phyloP scores from a whole-genome alignment of 2,329 filamentous ascomycete genomes.

The Trichophyton rubrum region DNA sequence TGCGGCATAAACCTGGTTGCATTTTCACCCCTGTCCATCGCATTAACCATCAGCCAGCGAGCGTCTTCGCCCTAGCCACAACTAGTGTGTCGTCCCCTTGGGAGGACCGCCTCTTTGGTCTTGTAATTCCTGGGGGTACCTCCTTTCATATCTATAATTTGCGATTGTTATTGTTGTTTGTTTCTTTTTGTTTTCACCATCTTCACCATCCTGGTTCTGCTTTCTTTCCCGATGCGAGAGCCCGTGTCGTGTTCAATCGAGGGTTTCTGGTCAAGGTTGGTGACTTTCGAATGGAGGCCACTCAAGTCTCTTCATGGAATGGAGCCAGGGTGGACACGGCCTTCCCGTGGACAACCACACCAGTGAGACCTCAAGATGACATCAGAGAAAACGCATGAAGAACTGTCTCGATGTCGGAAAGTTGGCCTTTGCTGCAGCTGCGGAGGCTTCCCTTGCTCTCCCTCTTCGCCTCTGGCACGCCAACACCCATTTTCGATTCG shows the following conservation, averaged over 20 bases:
- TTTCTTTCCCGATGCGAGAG: too few species aligned
- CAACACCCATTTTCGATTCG: neutral
- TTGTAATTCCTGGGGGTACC: too few species aligned
- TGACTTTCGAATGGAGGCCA: neutral
- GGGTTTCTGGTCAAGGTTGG: neutral
- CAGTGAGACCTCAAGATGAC: neutral
- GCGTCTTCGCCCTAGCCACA: neutral
- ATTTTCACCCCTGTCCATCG: neutral
- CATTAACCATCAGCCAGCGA: neutral
- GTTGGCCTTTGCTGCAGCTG: neutral
- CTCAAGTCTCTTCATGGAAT: neutral
- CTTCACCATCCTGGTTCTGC: too few species aligned
- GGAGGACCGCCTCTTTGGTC: neutral
- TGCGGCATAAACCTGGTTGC: neutral
- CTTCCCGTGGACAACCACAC: constrained; percentile 6
- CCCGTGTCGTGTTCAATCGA: neutral
- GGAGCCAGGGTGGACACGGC: constrained; percentile 2
- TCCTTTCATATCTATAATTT: neutral
- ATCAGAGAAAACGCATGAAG: neutral
- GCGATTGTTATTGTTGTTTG: too few species aligned
- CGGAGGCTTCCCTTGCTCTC: too few species aligned
- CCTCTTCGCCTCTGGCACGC: too few species aligned
- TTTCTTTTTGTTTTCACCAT: too few species aligned
- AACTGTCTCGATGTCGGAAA: neutral
- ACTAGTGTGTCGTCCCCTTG: neutral